Evolutionary conservation across 2,329 filamentous ascomycete genomes (phyloP).

Genomic region (Colletotrichum sp.): DNA sequence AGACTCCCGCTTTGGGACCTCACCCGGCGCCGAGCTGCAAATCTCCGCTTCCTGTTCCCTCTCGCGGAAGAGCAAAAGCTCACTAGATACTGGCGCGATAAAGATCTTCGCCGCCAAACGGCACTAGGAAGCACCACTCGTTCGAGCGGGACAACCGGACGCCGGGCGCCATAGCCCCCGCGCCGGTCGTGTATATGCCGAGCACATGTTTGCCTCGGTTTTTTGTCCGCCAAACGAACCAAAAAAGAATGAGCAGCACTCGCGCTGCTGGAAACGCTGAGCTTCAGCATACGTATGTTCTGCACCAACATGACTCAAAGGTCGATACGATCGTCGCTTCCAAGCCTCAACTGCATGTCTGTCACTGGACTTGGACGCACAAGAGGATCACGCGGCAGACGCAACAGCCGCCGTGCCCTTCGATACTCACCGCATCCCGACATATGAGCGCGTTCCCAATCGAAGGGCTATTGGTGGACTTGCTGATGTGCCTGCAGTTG

Average conservation of each 20-base stretch:
- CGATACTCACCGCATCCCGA: slow-evolving; percentile 10
- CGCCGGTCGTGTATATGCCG: neutral
- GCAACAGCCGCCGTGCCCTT: neutral
- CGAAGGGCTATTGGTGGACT: slow-evolving; percentile 6
- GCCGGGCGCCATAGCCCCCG: neutral
- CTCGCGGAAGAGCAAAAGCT: too few species aligned
- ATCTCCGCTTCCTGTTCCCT: neutral
- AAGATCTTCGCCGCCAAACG: neutral
- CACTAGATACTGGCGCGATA: neutral
- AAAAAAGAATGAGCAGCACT: neutral
- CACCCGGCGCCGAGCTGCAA: neutral
- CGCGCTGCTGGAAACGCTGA: neutral
- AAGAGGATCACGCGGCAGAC: neutral
- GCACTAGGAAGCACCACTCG: neutral
- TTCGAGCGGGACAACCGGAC: neutral
- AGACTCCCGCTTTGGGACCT: neutral
- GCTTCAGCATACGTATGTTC: neutral
- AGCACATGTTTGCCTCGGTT: neutral
- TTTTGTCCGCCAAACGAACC: neutral
- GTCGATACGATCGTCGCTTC: neutral
- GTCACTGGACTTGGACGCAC: neutral
- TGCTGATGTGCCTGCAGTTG: slow-evolving; percentile 8
- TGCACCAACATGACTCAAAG: slow-evolving; percentile 13
- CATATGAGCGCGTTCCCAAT: neutral
- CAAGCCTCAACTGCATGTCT: neutral